A percentile compares a stretch with the other conserved stretches of the same genome.
These are phyloP conservation scores for Erythrobasidium hasegawianum DNA, from an alignment of 1,284 basidiomycete species.

Conservation along the genomic window DNA sequence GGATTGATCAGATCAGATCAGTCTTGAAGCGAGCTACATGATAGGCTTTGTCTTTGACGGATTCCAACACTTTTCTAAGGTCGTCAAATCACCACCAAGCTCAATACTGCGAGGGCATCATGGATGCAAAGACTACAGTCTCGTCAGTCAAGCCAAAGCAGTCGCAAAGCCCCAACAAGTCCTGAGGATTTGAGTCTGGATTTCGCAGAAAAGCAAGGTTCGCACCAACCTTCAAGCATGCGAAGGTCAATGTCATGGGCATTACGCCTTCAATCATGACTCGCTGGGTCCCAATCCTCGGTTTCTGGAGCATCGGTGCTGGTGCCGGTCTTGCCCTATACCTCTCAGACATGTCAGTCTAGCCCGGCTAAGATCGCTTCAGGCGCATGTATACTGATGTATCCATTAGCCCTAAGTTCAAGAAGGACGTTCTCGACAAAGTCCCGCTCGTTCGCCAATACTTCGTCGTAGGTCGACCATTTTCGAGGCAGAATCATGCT, in stretches of 20 bases:
- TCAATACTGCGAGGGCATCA: not conserved
- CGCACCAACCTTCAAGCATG: constrained; percentile 18
- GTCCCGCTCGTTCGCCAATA: constrained; percentile 33
- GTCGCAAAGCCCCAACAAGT: too few relatives aligned
- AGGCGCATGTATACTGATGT: not conserved
- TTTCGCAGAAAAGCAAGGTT: constrained; percentile 3
- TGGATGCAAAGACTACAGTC: not conserved
- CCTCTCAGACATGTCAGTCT: constrained; percentile 29
- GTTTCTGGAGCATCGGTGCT: constrained; percentile 29
- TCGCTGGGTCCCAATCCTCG: constrained; percentile 28
- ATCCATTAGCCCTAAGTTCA: constrained; percentile 28
- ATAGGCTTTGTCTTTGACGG: not conserved
- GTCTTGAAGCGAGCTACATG: not conserved
- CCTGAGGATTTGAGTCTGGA: too few relatives aligned
- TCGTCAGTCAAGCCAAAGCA: too few relatives aligned
- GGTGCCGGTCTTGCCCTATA: constrained; percentile 13
- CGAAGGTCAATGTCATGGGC: constrained; percentile 8
- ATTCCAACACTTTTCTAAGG: too few relatives aligned
- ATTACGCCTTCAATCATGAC: constrained; percentile 25
- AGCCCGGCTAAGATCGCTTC: too few relatives aligned
- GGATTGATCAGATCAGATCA: constrained; percentile 5
- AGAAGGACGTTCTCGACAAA: constrained; percentile 28
- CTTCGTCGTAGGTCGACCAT: constrained; percentile 10
- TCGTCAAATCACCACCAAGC: too few relatives aligned
- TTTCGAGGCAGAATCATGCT: too few relatives aligned